phyloP scores from a whole-genome alignment of 2,329 filamentous ascomycete genomes.

The Cytospora leucostoma region DNA sequence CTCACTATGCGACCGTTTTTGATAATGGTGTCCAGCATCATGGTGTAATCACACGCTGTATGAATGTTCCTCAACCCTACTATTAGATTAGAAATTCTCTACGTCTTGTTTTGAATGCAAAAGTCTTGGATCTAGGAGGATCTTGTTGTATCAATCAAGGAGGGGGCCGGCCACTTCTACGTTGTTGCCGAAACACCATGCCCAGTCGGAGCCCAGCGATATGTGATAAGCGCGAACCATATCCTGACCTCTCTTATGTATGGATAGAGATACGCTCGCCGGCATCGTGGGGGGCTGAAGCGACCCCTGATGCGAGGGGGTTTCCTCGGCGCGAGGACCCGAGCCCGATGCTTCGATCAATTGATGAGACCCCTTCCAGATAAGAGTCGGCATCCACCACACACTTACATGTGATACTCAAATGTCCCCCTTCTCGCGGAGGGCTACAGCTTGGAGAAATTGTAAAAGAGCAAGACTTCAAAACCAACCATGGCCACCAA shows the following conservation, averaged over 20 bases:
- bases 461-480: too few species aligned
- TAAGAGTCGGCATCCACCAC: slow-evolving; percentile 13
- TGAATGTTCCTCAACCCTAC: too few species aligned
- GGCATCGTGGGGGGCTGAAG: slow-evolving; percentile 17
- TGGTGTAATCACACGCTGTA: not conserved
- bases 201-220: not conserved
- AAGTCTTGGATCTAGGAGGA: too few species aligned
- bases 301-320: not conserved
- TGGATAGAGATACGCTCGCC: slow-evolving; percentile 8
- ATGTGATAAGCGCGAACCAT: not conserved
- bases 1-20: slow-evolving; percentile 34
- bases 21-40: slow-evolving; percentile 31
- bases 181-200: not conserved
- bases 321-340: slow-evolving; percentile 4
- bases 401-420: not conserved
- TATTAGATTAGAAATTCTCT: too few species aligned
- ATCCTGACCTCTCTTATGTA: not conserved
- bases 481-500: slow-evolving; percentile 8
- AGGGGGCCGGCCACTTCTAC: not conserved
- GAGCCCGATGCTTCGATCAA: not conserved
- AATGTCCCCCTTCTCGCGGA: not conserved
- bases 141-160: not conserved
- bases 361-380: slow-evolving; percentile 3
- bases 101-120: too few species aligned
- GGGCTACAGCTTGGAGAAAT: too few species aligned